Evolutionary conservation across 2,329 filamentous ascomycete species (phyloP).

Genomic region (Xylariaceae sp.): DNA sequence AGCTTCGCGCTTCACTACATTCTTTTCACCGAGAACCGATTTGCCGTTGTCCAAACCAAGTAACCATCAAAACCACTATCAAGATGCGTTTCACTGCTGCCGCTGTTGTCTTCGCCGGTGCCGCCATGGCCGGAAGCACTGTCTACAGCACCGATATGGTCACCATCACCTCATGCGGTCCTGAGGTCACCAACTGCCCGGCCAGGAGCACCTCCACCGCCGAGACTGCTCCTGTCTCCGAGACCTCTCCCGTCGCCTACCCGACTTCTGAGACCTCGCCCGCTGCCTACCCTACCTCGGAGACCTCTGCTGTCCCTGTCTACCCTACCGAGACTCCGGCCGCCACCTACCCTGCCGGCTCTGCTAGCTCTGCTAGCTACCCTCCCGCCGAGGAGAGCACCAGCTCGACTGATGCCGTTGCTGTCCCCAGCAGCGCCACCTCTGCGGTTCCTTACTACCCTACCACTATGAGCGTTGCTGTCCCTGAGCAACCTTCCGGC

Average conservation of each 20-base stretch:
- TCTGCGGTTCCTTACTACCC: conserved; percentile 31
- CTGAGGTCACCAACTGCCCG: conserved; percentile 60
- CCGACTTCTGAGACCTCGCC: conserved; percentile 6
- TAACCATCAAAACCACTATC: conserved; percentile 32
- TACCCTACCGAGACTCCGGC: too few relatives aligned
- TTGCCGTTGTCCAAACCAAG: conserved; percentile 27
- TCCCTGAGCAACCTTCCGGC: too few relatives aligned
- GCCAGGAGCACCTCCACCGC: conserved; percentile 19
- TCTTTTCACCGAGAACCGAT: conserved; percentile 26
- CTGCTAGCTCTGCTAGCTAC: conserved; percentile 1
- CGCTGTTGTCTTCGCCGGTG: conserved; percentile 47
- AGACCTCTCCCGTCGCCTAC: conserved; percentile 32
- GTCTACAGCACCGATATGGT: conserved; percentile 56
- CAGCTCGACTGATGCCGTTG: background rate
- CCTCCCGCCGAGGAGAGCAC: conserved; percentile 1
- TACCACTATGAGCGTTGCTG: conserved; percentile 24
- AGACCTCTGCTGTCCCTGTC: background rate
- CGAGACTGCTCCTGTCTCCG: conserved; percentile 16
- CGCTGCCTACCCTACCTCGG: background rate
- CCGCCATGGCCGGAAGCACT: conserved; percentile 39
- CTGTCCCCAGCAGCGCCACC: conserved; percentile 17
- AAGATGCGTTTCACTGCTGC: conserved; percentile 61
- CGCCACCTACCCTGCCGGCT: conserved; percentile 4
- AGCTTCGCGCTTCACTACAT: conserved; percentile 29
- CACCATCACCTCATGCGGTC: conserved; percentile 58